Evolutionary conservation across 75 land plant species (phyloP).

Genomic region (Sequoiadendron giganteum): DNA sequence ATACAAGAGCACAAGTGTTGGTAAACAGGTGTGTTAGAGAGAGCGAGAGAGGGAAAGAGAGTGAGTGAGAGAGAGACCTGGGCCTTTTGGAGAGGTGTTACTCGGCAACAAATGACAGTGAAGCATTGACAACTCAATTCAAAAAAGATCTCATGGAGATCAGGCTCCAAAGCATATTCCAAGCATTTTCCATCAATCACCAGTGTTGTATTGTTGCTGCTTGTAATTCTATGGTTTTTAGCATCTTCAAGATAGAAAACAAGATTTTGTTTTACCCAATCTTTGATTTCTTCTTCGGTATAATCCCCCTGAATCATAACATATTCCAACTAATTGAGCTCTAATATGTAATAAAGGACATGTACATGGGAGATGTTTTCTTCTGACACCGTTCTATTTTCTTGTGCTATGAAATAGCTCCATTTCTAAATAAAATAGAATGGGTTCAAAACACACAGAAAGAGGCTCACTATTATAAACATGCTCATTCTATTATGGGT

Average conservation of each 20-base stretch:
- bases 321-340: neutral
- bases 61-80: constrained; percentile 23
- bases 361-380: neutral
- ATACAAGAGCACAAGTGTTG: neutral
- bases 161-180: constrained; percentile 52
- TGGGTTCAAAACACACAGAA: neutral
- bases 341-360: neutral
- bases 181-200: constrained; percentile 53
- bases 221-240: neutral
- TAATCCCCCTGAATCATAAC: constrained; percentile 36
- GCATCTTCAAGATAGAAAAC: neutral
- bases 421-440: neutral
- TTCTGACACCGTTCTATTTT: neutral
- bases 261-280: constrained; percentile 1
- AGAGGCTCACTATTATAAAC: neutral
- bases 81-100: constrained; percentile 51
- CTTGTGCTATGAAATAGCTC: neutral
- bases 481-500: neutral
- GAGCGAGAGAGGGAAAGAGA: neutral
- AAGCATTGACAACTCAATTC: constrained; percentile 36
- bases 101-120: constrained; percentile 52
- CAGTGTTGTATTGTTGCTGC: constrained; percentile 18
- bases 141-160: constrained; percentile 31
- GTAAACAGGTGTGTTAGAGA: neutral
- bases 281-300: constrained; percentile 21